Base-by-base conservation (phyloP, 2,329 filamentous ascomycete species). In the Scedosporium apiospermum region DNA sequence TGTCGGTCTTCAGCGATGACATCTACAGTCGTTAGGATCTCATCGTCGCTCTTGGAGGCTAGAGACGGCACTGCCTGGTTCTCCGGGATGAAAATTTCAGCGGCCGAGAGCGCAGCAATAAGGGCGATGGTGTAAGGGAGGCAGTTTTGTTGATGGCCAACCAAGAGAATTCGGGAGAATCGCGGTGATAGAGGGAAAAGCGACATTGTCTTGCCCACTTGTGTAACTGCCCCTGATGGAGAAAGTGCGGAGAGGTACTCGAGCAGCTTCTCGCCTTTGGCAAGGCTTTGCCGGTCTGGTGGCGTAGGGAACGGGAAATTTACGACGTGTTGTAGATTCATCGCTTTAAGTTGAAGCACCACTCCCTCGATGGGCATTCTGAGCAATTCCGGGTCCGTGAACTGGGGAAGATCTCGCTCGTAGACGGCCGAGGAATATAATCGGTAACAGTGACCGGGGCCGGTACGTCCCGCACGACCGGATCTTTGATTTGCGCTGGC, bases 251-350 rank as follows among this genome's bases (percentile, higher is more conserved):
- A 91, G 3, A 99, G 82, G 71, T 96, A 96, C 57, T 84, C 87
- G 7, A 99, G 80, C 6, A 97, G 80, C 70, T 88, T 91, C 76
- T 99, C 95, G 0, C 95, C 92, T 70, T 89, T 91, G 58, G 85
- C 83, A 21, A 99, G 80, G 65, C 87, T 90, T 61, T 86, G 80
- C 14, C 87, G 82, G 68, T 92, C 88, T 1, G 95, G 95, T 0
- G 92, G 87, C 14, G 93, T 98, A 3, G 95, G 95, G 72, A 98
- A 99, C 0, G 96, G 95, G 72, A 99, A 99, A 74, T 95, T 96
- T 71, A 91, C 83, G 6, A 99, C 89, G 63, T 93, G 88, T 64
- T 93, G 89, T 38, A 97, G 84, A 62, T 92, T 90, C 90, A 99
- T 96, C 60, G 89, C 87, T 78, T 98, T 99, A 68, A 99, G 85